Conservation (phyloP, 169 alveolate species). For the Prorocentrum cordatum region DNA sequence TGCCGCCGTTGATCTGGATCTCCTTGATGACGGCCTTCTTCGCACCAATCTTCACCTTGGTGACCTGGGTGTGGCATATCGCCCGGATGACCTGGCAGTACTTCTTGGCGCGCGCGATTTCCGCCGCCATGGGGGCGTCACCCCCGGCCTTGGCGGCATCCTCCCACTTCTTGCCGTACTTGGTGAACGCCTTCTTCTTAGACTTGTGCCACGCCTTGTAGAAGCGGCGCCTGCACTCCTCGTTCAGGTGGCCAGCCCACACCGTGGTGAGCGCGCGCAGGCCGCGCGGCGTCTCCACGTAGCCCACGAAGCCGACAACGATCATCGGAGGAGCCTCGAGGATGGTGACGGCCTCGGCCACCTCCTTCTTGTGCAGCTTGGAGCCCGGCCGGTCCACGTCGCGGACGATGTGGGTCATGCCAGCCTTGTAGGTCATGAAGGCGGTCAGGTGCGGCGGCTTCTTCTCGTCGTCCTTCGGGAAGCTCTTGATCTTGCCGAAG, state of each 20-base stretch:
- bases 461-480: slow-evolving; percentile 95
- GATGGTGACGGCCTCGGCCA: slow-evolving; percentile 97
- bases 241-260: slow-evolving; percentile 96
- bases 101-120: slow-evolving; percentile 88
- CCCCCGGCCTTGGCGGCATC: no score
- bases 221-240: slow-evolving; percentile 85
- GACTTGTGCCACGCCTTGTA: slow-evolving; percentile 76
- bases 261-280: slow-evolving; percentile 95
- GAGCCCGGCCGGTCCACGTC: slow-evolving; percentile 91
- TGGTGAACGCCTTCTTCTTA: slow-evolving; percentile 98
- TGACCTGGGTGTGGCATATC: slow-evolving; percentile 96
- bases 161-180: slow-evolving; percentile 86
- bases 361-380: slow-evolving; percentile 91
- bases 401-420: slow-evolving; percentile 97
- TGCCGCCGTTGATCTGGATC: slow-evolving; percentile 98
- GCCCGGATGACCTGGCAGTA: slow-evolving; percentile 97
- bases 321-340: slow-evolving; percentile 92
- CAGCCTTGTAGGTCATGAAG: slow-evolving; percentile 91
- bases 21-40: slow-evolving; percentile 98
- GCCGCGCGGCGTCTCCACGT: slow-evolving; percentile 98
- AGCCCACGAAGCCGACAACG: slow-evolving; percentile 97
- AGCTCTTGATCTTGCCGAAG: slow-evolving; percentile 76
- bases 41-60: slow-evolving; percentile 87
- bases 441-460: slow-evolving; percentile 91
- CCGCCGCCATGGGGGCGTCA: slow-evolving; percentile 77